Conservation (phyloP, 495 filamentous ascomycete genomes). For the Aspergillus egyptiacus region DNA sequence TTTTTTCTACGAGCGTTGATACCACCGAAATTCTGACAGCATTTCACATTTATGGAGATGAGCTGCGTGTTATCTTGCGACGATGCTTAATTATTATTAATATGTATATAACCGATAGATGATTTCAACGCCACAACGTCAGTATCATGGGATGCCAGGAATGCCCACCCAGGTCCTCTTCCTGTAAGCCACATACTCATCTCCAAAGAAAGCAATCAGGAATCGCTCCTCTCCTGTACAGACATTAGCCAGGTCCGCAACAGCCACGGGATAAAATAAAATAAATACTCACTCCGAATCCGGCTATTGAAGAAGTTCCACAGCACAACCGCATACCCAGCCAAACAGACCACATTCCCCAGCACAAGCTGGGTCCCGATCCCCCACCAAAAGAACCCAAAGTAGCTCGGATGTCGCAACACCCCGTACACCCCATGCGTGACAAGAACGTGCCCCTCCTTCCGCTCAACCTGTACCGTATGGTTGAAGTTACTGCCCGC, state of each 20-base stretch:
- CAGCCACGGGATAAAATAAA: neutral
- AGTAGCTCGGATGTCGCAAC: slow-evolving; percentile 85
- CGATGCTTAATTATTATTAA: neutral
- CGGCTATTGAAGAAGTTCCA: slow-evolving; percentile 76
- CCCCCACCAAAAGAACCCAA: slow-evolving; percentile 98
- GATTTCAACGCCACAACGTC: neutral
- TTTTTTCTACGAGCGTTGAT: slow-evolving; percentile 14
- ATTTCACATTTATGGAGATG: neutral
- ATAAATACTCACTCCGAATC: slow-evolving; percentile 54
- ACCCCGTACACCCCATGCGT: slow-evolving; percentile 60
- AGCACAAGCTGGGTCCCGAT: slow-evolving; percentile 88
- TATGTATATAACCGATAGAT: neutral
- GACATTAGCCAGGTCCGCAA: neutral
- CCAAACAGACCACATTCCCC: slow-evolving; percentile 73
- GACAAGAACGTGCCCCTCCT: slow-evolving; percentile 68
- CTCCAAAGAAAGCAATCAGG: slow-evolving; percentile 74
- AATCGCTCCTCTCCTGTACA: slow-evolving; percentile 65
- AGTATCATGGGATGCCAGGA: slow-evolving; percentile 50
- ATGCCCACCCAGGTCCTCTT: slow-evolving; percentile 65
- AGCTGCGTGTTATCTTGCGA: neutral
- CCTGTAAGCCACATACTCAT: slow-evolving; percentile 72
- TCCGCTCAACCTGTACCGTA: slow-evolving; percentile 61
- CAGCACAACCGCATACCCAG: slow-evolving; percentile 66
- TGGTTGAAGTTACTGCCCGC: slow-evolving; percentile 93
- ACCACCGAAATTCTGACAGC: slow-evolving; percentile 6